Evolutionary conservation across 805 yeast genomes (phyloP), one percentile per base, ranked within the genome.

Genomic region (Candida parachauliodes): DNA sequence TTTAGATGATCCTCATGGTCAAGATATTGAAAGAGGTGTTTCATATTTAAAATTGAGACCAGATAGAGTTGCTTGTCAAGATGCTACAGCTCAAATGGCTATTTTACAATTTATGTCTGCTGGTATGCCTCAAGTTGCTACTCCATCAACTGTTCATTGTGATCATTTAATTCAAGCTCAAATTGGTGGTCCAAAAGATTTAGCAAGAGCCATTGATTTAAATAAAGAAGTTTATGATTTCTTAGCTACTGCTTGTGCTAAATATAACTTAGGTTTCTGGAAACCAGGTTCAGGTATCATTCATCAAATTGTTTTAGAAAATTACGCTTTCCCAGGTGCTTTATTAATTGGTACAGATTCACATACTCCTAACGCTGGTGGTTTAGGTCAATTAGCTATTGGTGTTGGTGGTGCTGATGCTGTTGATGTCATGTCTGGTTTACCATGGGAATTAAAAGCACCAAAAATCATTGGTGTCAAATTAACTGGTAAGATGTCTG

Each of bases 371-470:
- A 89, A 89, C 66, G 97, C 96, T 43, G 97, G 97, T 76, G 97
- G 97, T 70, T 77, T 89, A 58, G 97, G 97, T 72, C 94, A 87
- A 71, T 79, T 89, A 57, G 97, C 97, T 51, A 89, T 89, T 52
- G 98, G 97, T 78, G 97, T 91, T 51, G 98, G 97, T 76, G 98
- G 98, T 77, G 98, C 98, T 50, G 98, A 89, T 66, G 97, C 97
- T 46, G 98, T 89, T 51, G 98, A 89, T 64, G 97, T 88, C 44
- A 79, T 89, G 81, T 86, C 97, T 44, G 83, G 84, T 58, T 76
- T 88, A 50, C 83, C 98, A 40, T 89, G 98, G 98, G 98, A 89
- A 72, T 79, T 89, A 60, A 89, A 89, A 76, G 97, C 97, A 43
- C 98, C 98, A 58, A 88, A 86, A 73, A 77, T 88, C 55, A 67